phyloP scores from a whole-genome alignment of 805 yeast genomes.

The Starmerella cellae region DNA sequence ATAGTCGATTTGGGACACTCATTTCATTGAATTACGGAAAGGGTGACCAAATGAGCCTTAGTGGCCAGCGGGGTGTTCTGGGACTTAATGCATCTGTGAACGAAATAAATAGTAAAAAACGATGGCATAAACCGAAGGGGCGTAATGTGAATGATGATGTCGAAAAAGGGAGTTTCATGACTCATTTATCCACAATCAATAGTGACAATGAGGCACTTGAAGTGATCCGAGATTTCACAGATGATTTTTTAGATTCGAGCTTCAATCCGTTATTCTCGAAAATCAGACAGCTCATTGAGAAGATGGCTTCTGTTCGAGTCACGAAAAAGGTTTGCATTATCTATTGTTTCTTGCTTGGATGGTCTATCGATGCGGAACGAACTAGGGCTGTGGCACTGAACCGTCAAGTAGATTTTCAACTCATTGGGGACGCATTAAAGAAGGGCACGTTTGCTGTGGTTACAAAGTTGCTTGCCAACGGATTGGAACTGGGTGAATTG shows the following conservation, averaged over 20 bases:
- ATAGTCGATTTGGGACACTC: conserved; percentile 82
- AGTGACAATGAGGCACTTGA: conserved; percentile 22
- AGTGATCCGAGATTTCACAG: conserved; percentile 35
- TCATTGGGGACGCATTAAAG: conserved; percentile 36
- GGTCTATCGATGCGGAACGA: conserved; percentile 65
- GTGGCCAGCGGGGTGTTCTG: conserved; percentile 57
- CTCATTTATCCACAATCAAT: conserved; percentile 11
- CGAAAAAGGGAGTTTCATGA: conserved; percentile 19
- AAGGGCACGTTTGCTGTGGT: conserved; percentile 48
- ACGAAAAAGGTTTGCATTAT: conserved; percentile 27
- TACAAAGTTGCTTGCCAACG: conserved; percentile 31
- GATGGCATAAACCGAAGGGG: conserved; percentile 39
- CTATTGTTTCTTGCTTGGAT: conserved; percentile 48
- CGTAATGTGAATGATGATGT: conserved; percentile 13
- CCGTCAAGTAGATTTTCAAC: conserved; percentile 24
- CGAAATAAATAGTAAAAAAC: conserved; percentile 53
- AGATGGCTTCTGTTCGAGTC: conserved; percentile 28
- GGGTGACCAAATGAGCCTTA: conserved; percentile 42
- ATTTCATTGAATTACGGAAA: conserved; percentile 56
- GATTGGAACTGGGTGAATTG: conserved; percentile 25
- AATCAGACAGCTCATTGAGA: conserved; percentile 37
- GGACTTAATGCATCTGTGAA: conserved; percentile 42
- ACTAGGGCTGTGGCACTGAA: conserved; percentile 21
- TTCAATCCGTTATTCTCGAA: conserved; percentile 52
- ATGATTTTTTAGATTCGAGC: conserved; percentile 56